Percentiles rank a stretch among this genome's conserved stretches.
These are phyloP conservation scores for Thozetella sp. DNA, from an alignment of 495 filamentous ascomycete genomes.

Conservation along the genomic window DNA sequence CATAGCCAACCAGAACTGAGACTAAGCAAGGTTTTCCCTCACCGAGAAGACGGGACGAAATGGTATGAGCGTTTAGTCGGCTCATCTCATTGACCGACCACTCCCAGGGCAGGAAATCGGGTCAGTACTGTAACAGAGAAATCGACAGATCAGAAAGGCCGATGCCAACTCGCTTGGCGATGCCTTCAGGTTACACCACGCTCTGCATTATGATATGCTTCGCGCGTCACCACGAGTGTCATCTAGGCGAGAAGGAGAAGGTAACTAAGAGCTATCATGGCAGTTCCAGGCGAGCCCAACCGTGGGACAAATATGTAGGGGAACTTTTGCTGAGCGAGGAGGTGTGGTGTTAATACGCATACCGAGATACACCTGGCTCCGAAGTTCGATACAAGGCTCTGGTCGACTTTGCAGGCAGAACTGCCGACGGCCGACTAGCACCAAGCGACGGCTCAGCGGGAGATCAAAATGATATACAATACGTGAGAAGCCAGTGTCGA, in stretches of 20 bases:
- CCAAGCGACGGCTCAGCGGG: not conserved
- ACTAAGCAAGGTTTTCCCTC: conserved; percentile 10
- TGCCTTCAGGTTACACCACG: too few relatives aligned
- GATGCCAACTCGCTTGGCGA: too few relatives aligned
- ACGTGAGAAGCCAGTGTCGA: not conserved
- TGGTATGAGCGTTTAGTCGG: conserved; percentile 7
- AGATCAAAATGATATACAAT: not conserved
- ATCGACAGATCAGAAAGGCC: not conserved
- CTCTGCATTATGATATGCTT: too few relatives aligned
- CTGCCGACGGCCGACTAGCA: not conserved
- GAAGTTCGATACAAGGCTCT: not conserved
- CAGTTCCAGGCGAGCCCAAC: too few relatives aligned
- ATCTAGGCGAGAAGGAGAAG: too few relatives aligned
- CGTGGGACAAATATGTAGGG: too few relatives aligned
- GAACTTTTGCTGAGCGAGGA: too few relatives aligned
- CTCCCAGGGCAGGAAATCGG: not conserved
- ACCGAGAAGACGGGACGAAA: conserved; percentile 27
- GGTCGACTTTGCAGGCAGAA: not conserved
- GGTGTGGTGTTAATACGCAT: too few relatives aligned
- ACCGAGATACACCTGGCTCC: too few relatives aligned
- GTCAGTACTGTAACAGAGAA: not conserved
- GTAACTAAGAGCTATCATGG: too few relatives aligned
- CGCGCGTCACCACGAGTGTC: too few relatives aligned
- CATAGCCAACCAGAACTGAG: conserved; percentile 11
- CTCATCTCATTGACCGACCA: conserved; percentile 10